A percentile compares a stretch with the other conserved stretches of the same genome.
Conservation (phyloP, 2,329 filamentous ascomycete species). For the Furcasterigmium furcatum region DNA sequence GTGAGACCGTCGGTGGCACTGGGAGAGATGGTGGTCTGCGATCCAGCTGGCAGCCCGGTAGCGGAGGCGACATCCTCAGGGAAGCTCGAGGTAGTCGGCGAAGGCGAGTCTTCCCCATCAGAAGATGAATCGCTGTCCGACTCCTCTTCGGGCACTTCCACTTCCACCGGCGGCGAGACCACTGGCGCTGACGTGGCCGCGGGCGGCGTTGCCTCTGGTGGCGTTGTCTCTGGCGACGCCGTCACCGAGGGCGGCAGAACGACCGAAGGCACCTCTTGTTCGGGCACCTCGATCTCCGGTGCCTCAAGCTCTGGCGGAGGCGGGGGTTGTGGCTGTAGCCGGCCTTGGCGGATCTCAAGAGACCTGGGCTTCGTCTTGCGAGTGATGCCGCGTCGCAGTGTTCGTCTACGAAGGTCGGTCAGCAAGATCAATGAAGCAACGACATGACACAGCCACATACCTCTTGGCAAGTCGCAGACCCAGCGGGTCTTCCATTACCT, state of each 20-base stretch:
- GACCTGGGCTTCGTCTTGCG: not conserved
- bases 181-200: too few relatives aligned
- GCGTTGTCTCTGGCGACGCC: too few relatives aligned
- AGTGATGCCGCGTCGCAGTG: not conserved
- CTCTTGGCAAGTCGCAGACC: not conserved
- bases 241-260: too few relatives aligned
- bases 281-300: too few relatives aligned
- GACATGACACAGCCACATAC: not conserved
- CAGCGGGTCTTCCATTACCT: not conserved
- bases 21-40: too few relatives aligned
- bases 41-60: not conserved
- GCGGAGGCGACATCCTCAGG: constrained; percentile 1
- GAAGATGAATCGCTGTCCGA: not conserved
- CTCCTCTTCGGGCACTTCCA: too few relatives aligned
- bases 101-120: constrained; percentile 9
- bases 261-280: too few relatives aligned
- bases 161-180: too few relatives aligned
- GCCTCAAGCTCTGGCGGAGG: too few relatives aligned
- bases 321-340: not conserved
- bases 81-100: constrained; percentile 3
- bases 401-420: not conserved
- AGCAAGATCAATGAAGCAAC: not conserved
- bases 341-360: not conserved
- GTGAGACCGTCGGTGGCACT: not conserved
- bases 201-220: too few relatives aligned